Evolutionary conservation across 805 yeast genomes (phyloP).

Genomic region (Jamesozyma lodderae): DNA sequence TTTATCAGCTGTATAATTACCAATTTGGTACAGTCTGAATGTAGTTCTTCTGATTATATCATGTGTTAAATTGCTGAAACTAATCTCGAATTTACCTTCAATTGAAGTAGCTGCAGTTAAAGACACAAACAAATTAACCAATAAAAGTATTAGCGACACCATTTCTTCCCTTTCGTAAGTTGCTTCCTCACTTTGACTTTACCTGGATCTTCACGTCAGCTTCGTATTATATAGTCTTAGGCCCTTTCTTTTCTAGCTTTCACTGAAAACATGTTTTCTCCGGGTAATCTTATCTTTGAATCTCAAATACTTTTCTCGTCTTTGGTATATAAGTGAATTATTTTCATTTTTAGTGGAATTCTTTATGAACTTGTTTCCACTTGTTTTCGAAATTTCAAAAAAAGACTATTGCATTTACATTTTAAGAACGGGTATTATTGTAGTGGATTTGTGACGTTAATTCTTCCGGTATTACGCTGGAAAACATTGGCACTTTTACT

Average conservation of each 20-base stretch:
- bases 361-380: too few species aligned
- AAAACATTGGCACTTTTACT: slow-evolving; percentile 3
- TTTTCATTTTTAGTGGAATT: too few species aligned
- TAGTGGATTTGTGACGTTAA: slow-evolving; percentile 29
- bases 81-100: slow-evolving; percentile 23
- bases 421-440: slow-evolving; percentile 32
- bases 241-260: too few species aligned
- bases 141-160: neutral
- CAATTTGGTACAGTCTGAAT: slow-evolving; percentile 24
- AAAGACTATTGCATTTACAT: slow-evolving; percentile 25
- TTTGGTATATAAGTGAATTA: too few species aligned
- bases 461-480: neutral
- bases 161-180: too few species aligned
- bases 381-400: slow-evolving; percentile 4
- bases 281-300: too few species aligned
- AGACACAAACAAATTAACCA: neutral
- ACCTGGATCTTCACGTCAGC: too few species aligned
- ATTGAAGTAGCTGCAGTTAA: slow-evolving; percentile 15
- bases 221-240: too few species aligned
- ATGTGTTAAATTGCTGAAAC: slow-evolving; percentile 13
- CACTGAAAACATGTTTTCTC: too few species aligned
- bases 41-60: slow-evolving; percentile 16
- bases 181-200: too few species aligned
- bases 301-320: too few species aligned
- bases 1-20: slow-evolving; percentile 9